Conservation (phyloP, 495 filamentous ascomycete species). For the Aeminium ludgeri region DNA sequence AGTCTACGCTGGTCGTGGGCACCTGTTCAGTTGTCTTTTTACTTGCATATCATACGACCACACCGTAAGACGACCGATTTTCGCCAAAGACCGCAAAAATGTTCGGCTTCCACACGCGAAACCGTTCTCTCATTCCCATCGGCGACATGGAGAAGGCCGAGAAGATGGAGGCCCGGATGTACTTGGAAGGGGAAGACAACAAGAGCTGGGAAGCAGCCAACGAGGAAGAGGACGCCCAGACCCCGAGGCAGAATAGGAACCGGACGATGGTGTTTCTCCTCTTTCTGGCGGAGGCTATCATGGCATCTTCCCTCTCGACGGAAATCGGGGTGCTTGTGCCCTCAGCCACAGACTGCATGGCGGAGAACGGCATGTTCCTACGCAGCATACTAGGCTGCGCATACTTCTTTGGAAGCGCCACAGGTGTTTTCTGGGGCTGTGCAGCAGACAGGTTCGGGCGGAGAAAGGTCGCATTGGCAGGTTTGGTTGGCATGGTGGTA, state of each 20-base stretch:
- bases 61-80: too few relatives aligned
- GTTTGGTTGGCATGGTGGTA: constrained; percentile 25
- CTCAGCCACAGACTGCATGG: constrained; percentile 26
- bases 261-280: constrained; percentile 19
- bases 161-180: constrained; percentile 10
- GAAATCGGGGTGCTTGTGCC: constrained; percentile 30
- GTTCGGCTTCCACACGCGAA: constrained; percentile 21
- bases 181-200: neutral
- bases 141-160: constrained; percentile 21
- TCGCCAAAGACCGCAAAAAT: constrained; percentile 7
- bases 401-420: constrained; percentile 32
- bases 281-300: constrained; percentile 26
- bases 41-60: too few relatives aligned
- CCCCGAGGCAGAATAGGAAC: constrained; percentile 2
- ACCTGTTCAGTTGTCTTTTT: too few relatives aligned
- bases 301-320: constrained; percentile 29
- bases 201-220: neutral
- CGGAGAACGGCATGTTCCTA: constrained; percentile 28
- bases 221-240: neutral
- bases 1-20: too few relatives aligned
- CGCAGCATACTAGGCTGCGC: constrained; percentile 30
- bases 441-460: constrained; percentile 27
- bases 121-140: constrained; percentile 19
- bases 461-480: constrained; percentile 24
- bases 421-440: constrained; percentile 28